These are phyloP conservation scores for Solanum stenotomum DNA, from an alignment of 257 asterid species.

Conservation along the genomic window DNA sequence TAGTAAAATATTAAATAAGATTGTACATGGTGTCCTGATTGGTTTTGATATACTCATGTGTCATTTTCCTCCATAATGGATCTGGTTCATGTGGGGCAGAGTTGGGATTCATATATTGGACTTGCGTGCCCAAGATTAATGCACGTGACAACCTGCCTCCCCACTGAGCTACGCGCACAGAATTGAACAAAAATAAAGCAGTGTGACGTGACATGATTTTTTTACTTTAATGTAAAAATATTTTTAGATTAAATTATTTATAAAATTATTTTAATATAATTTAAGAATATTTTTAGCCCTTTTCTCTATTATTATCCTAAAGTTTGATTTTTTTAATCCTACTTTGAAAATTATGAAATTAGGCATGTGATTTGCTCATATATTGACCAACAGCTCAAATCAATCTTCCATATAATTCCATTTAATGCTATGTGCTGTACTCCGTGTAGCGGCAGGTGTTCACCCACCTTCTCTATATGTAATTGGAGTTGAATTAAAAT, in stretches of 20 bases:
- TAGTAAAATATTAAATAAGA: background rate
- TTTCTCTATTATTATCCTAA: no score
- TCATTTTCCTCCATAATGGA: background rate
- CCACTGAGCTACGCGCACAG: no score
- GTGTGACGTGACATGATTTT: background rate
- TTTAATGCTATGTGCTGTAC: background rate
- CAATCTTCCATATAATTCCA: background rate
- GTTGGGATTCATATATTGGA: background rate
- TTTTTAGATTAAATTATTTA: background rate
- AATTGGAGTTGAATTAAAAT: background rate
- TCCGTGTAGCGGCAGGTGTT: background rate
- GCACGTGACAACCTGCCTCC: background rate
- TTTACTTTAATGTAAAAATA: background rate
- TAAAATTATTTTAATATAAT: background rate
- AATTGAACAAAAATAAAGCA: background rate
- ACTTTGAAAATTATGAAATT: background rate
- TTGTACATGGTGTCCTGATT: background rate
- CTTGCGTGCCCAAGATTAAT: background rate
- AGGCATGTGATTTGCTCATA: background rate
- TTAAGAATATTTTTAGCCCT: background rate
- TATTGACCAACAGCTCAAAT: no score
- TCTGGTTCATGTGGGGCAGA: background rate
- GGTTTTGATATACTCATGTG: background rate
- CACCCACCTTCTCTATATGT: background rate
- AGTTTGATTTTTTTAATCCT: background rate